phyloP scores from a whole-genome alignment of 305 asterid species.

The Fraxinus floribunda region DNA sequence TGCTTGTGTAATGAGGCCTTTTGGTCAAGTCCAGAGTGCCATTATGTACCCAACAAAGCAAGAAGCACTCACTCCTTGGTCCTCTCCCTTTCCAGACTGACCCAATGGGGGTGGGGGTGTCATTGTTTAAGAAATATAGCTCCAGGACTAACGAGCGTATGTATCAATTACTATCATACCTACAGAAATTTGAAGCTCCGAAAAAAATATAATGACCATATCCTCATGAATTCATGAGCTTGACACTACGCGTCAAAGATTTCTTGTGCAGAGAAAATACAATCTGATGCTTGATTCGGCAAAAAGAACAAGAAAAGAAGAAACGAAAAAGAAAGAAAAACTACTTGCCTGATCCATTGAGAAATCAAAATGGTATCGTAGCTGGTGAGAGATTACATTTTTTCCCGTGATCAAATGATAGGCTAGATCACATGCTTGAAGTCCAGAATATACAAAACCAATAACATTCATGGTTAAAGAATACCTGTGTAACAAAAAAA shows the following conservation, averaged over 20 bases:
- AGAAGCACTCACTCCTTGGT: neutral
- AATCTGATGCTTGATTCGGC: neutral
- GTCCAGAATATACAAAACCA: conserved; percentile 71
- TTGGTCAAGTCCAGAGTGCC: neutral
- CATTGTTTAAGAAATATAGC: too few species aligned
- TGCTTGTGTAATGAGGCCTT: neutral
- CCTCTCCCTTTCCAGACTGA: neutral
- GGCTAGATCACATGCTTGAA: conserved; percentile 65
- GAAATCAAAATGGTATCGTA: conserved; percentile 64
- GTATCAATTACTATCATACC: neutral
- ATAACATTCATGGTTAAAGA: conserved; percentile 68
- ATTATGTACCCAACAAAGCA: neutral
- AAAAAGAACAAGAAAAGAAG: neutral
- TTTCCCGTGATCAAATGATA: conserved; percentile 58
- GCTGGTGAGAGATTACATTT: conserved; percentile 43
- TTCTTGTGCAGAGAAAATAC: neutral
- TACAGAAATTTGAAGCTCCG: neutral
- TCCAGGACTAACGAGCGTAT: neutral
- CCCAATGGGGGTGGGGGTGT: neutral
- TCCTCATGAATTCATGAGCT: neutral
- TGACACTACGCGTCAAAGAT: neutral
- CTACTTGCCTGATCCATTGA: conserved; percentile 79
- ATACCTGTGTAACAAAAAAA: conserved; percentile 44
- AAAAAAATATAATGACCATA: neutral
- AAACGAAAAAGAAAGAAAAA: neutral